phyloP scores from a whole-genome alignment of 1,284 basidiomycete species.

The Takashimella koratensis region DNA sequence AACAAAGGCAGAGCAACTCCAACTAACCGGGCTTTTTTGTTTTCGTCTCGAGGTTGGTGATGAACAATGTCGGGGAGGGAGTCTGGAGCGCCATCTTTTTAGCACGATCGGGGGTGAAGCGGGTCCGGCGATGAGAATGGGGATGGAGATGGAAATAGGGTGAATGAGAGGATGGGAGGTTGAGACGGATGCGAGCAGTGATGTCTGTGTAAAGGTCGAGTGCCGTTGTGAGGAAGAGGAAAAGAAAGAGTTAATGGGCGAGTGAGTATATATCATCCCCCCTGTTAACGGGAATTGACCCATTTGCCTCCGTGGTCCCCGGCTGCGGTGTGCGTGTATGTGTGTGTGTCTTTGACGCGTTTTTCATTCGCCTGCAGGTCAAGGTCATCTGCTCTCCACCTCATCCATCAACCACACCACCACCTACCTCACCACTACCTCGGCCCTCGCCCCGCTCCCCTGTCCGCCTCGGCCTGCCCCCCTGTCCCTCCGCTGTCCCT shows the following conservation, averaged over 20 bases:
- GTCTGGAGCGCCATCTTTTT: conserved; percentile 52
- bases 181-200: neutral
- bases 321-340: no score
- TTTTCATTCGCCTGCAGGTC: neutral
- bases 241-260: no score
- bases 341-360: no score
- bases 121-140: conserved; percentile 13
- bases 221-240: neutral
- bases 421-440: neutral
- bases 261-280: no score
- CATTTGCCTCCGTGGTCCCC: no score
- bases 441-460: neutral
- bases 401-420: neutral
- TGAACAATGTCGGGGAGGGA: conserved; percentile 84
- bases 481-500: no score
- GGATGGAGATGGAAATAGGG: neutral
- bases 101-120: no score
- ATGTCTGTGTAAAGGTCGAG: no score
- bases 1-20: neutral
- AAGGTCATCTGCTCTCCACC: neutral
- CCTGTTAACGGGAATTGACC: no score
- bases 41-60: conserved; percentile 92
- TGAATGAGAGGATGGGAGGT: neutral
- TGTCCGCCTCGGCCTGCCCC: no score
- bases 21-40: conserved; percentile 73